phyloP scores from a whole-genome alignment of 78 protist species.

The Cavenderia fasciculata region DNA sequence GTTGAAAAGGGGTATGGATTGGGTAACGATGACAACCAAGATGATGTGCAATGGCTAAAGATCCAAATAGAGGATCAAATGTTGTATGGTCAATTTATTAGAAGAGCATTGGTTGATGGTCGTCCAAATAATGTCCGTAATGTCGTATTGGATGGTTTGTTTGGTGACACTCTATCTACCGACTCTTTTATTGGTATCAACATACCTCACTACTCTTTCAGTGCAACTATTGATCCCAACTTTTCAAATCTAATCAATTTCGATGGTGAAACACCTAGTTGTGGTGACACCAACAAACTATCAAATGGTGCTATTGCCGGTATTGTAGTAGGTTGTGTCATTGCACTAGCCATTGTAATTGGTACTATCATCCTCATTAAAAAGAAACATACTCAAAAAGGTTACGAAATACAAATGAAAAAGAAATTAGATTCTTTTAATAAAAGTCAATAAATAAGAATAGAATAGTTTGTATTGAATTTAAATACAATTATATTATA shows the following conservation, averaged over 20 bases:
- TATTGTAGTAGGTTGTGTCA: conserved; percentile 11
- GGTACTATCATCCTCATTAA: too few species aligned
- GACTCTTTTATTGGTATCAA: not conserved
- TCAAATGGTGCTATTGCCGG: conserved; percentile 14
- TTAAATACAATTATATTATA: too few species aligned
- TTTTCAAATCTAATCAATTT: conserved; percentile 21
- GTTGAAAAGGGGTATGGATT: not conserved
- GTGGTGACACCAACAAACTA: not conserved
- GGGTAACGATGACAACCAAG: not conserved
- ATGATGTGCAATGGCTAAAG: not conserved
- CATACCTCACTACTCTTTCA: not conserved
- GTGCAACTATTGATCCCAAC: not conserved
- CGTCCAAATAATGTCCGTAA: not conserved
- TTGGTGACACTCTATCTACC: not conserved
- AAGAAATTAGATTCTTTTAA: too few species aligned
- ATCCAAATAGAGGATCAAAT: not conserved
- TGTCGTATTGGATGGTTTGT: not conserved
- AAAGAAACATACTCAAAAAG: too few species aligned
- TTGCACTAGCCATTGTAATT: not conserved
- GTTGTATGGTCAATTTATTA: conserved; percentile 12
- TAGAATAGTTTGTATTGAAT: too few species aligned
- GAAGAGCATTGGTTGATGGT: conserved; percentile 1
- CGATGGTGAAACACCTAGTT: not conserved
- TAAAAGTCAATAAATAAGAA: too few species aligned
- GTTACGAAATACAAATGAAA: too few species aligned